Percentiles rank a stretch among this genome's conserved stretches.
phyloP scores from a whole-genome alignment of 1,284 basidiomycete species.

The Puccinia horiana region DNA sequence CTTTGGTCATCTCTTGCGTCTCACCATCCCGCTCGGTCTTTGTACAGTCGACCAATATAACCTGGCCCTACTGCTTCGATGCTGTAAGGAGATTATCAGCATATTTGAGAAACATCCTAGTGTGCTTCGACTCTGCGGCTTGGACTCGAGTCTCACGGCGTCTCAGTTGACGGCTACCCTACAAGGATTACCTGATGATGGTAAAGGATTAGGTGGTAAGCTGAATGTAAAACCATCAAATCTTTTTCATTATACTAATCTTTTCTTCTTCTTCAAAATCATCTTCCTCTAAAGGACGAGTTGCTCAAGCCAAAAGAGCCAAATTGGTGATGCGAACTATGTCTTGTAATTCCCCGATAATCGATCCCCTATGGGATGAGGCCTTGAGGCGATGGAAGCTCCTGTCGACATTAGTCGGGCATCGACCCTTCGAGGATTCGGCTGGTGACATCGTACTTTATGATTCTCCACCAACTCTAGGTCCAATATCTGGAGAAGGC shows the following conservation, averaged over 20 bases:
- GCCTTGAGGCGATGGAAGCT: conserved; percentile 46
- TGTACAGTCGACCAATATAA: conserved; percentile 49
- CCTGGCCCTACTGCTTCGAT: conserved; percentile 39
- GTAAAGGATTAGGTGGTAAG: conserved; percentile 48
- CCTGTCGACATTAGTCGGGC: conserved; percentile 35
- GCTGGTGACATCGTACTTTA: conserved; percentile 27
- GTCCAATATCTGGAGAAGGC: conserved; percentile 43
- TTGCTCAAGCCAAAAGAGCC: conserved; percentile 47
- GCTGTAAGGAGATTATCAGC: conserved; percentile 46
- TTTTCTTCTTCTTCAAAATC: not conserved
- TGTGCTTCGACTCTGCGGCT: conserved; percentile 29
- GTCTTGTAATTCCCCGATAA: conserved; percentile 30
- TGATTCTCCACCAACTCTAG: conserved; percentile 7
- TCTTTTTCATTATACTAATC: not conserved
- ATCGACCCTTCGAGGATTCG: conserved; percentile 45
- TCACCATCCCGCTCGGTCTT: conserved; percentile 46
- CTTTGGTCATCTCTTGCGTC: conserved; percentile 36
- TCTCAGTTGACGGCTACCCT: conserved; percentile 34
- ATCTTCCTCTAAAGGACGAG: conserved; percentile 29
- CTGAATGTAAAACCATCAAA: not conserved
- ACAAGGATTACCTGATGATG: conserved; percentile 46
- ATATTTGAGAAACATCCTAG: conserved; percentile 42
- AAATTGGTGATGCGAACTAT: conserved; percentile 46
- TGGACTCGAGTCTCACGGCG: conserved; percentile 30
- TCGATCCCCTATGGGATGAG: conserved; percentile 46